A percentile compares a stretch with the other conserved stretches of the same genome.
Conservation (phyloP, 1,284 basidiomycete genomes). For the Microbotryum lychnidis-dioicae region DNA sequence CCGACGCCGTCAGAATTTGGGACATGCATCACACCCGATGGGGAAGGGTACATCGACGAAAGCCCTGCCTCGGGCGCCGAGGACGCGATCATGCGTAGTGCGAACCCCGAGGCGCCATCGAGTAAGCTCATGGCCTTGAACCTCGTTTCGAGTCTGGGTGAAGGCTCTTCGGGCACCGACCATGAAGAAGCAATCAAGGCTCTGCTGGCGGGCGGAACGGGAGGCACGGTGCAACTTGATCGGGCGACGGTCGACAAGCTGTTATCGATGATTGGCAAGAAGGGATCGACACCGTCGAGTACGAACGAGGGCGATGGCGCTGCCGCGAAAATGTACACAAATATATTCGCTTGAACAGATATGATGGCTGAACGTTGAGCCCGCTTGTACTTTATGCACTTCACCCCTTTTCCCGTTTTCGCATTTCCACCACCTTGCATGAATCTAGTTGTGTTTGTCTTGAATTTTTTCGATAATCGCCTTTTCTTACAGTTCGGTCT, state of each 20-base stretch:
- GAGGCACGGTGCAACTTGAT: slow-evolving; percentile 19
- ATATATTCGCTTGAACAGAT: too few species aligned
- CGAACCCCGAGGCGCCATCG: not conserved
- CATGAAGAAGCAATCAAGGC: slow-evolving; percentile 11
- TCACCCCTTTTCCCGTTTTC: too few species aligned
- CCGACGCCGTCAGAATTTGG: slow-evolving; percentile 29
- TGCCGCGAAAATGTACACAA: too few species aligned
- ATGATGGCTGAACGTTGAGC: not conserved
- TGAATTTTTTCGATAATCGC: not conserved
- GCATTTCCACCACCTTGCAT: not conserved
- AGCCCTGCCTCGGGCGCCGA: too few species aligned
- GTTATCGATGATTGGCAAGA: slow-evolving; percentile 12
- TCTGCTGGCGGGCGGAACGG: slow-evolving; percentile 7
- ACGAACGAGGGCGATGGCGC: too few species aligned
- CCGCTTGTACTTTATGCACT: not conserved
- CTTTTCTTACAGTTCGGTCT: not conserved
- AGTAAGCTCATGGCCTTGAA: not conserved
- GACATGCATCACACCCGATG: slow-evolving; percentile 22
- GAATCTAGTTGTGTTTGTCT: not conserved
- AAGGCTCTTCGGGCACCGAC: slow-evolving; percentile 16
- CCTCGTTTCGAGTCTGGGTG: slow-evolving; percentile 11
- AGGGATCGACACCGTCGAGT: too few species aligned
- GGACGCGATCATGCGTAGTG: slow-evolving; percentile 1
- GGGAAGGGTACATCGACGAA: slow-evolving; percentile 21
- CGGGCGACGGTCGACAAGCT: slow-evolving; percentile 23